These are phyloP conservation scores for Calycina marina DNA, from an alignment of 2,329 filamentous ascomycete genomes.

Conservation along the genomic window DNA sequence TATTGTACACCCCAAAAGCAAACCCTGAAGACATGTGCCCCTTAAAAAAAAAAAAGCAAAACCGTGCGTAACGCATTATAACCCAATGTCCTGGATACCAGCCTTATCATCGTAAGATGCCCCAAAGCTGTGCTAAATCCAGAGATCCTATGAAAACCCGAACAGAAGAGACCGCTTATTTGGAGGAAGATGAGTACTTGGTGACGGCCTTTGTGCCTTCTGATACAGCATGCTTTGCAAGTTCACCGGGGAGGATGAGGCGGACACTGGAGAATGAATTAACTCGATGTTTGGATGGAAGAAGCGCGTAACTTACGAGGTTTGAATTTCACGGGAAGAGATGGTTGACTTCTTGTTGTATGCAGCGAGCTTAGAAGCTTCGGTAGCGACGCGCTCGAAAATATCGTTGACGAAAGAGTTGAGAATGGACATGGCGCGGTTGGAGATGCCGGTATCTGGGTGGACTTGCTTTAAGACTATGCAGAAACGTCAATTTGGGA, in stretches of 20 bases:
- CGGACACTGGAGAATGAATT: slow-evolving; percentile 45
- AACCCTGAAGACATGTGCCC: slow-evolving; percentile 55
- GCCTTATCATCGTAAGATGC: slow-evolving; percentile 20
- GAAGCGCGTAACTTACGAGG: slow-evolving; percentile 45
- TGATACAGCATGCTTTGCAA: slow-evolving; percentile 98
- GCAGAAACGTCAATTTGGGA: too few relatives aligned
- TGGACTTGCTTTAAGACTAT: slow-evolving; percentile 99
- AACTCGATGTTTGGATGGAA: neutral
- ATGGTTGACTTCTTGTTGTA: slow-evolving; percentile 99
- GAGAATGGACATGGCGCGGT: slow-evolving; percentile 98
- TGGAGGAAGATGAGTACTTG: slow-evolving; percentile 99
- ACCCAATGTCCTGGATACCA: slow-evolving; percentile 19
- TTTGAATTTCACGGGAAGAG: slow-evolving; percentile 98
- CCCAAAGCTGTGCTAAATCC: slow-evolving; percentile 36
- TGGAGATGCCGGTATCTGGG: slow-evolving; percentile 99
- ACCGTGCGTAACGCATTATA: slow-evolving; percentile 63
- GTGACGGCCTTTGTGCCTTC: slow-evolving; percentile 99
- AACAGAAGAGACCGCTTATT: slow-evolving; percentile 53
- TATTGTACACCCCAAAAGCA: slow-evolving; percentile 60
- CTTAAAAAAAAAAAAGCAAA: slow-evolving; percentile 44
- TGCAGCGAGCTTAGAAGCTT: slow-evolving; percentile 96
- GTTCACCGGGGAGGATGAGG: slow-evolving; percentile 93
- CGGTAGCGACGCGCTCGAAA: slow-evolving; percentile 97
- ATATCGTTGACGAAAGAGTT: slow-evolving; percentile 99
- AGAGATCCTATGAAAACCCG: slow-evolving; percentile 41